Evolutionary conservation across 2,329 filamentous ascomycete genomes (phyloP), one percentile per base, ranked within the genome.

Genomic region (Hypoxylon sp.): DNA sequence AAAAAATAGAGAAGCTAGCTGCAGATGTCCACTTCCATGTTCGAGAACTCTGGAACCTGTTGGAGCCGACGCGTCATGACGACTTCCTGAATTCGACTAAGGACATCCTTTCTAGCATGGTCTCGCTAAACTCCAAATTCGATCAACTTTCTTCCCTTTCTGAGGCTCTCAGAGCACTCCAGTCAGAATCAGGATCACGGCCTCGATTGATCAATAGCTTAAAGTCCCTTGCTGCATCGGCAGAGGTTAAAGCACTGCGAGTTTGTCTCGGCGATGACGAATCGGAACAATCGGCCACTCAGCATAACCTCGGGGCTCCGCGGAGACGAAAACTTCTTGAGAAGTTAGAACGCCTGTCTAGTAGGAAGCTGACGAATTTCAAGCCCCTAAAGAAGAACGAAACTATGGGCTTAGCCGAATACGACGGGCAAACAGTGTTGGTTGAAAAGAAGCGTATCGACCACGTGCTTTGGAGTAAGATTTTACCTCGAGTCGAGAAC

Each of bases 71-170:
- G 30, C 49, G 49, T 9, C 49, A 52, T 1, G 49, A 52, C 17
- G 49, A 52, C 34, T 52, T 52, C 49, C 30, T 52, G 10, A 23
- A 52, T 23, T 52, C 49, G 28, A 52, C 49, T 3, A 52, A 52
- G 19, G 49, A 52, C 9, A 52, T 52, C 10, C 30, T 52, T 23
- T 52, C 49, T 23, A 38, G n/a, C 32, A 11, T 52, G 49, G 21
- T 52, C 30, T 36, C 49, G 2, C 49, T 52, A 9, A 52, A 52
- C 49, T 36, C 30, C 17, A 52, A 52, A 23, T 52, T 52, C 30
- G 49, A 52, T 34, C 49, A 52, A 23, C n/a, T 52, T 4, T 52
- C 21, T 7, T 52, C 49, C 9, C 49, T 52, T 36, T 52, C 49
- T 9, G 49, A 52, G 17, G 49, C 49, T 2, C 49, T 52, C 6